Conservation (phyloP, 2,329 filamentous ascomycete species). For the Alternaria tenuissima region DNA sequence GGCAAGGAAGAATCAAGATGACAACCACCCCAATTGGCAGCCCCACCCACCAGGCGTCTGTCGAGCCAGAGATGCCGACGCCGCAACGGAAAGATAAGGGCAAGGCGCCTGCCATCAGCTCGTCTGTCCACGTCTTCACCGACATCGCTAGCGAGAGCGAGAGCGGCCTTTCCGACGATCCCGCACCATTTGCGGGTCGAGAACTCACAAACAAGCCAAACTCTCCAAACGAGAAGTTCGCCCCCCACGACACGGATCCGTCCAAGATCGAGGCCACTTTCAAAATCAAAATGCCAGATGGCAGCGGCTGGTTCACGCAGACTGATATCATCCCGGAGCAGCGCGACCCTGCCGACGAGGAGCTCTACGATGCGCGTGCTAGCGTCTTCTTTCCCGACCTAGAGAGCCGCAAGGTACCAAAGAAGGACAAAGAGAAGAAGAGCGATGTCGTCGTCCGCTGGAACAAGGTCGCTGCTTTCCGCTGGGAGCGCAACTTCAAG, state of each 20-base stretch:
- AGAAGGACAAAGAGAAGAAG: not conserved
- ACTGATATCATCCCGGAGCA: constrained; percentile 1
- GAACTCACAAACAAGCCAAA: not conserved
- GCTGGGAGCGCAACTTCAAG: constrained; percentile 2
- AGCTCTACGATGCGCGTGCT: not conserved
- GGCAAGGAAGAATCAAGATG: not conserved
- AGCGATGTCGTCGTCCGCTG: not conserved
- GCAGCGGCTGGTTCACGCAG: constrained; percentile 9
- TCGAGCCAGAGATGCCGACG: not conserved
- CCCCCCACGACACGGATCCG: not conserved
- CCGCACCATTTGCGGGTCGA: not conserved
- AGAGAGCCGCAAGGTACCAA: constrained; percentile 1
- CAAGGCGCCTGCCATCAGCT: not conserved
- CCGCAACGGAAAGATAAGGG: not conserved
- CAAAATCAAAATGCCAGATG: not conserved
- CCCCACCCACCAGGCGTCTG: not conserved
- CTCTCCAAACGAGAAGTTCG: not conserved
- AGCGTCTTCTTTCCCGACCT: constrained; percentile 6
- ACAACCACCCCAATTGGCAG: not conserved
- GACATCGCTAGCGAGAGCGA: not conserved
- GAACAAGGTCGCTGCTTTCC: not conserved
- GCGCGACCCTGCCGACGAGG: not conserved
- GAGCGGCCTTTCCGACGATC: constrained; percentile 4
- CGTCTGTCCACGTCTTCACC: not conserved
- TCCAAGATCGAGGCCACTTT: constrained; percentile 5